Evolutionary conservation across 768 basidiomycete species (phyloP).

Genomic region (Kwoniella botswanensis): DNA sequence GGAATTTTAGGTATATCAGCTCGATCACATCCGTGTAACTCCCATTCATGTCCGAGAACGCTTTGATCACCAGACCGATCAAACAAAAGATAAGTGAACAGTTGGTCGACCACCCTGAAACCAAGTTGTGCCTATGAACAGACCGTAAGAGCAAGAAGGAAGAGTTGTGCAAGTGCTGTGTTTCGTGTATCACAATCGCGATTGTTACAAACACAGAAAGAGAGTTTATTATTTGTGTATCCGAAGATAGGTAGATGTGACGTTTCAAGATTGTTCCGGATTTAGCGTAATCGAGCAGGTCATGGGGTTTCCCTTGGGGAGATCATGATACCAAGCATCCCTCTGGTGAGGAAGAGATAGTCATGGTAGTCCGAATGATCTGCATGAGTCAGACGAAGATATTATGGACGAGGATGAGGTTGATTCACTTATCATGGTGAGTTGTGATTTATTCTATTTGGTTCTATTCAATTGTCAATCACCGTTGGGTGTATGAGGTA

Average conservation of each 20-base stretch:
- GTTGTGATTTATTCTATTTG: too few relatives aligned
- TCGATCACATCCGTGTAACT: not conserved
- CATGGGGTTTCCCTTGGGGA: not conserved
- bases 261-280: slow-evolving; percentile 13
- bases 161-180: not conserved
- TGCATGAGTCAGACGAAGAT: slow-evolving; percentile 3
- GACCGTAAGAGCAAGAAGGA: not conserved
- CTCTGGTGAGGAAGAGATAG: not conserved
- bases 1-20: not conserved
- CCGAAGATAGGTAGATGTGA: not conserved
- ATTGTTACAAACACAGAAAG: not conserved
- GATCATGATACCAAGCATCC: not conserved
- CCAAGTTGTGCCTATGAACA: not conserved
- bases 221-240: not conserved
- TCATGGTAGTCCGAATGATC: not conserved
- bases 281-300: not conserved
- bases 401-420: not conserved
- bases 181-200: not conserved
- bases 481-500: not conserved
- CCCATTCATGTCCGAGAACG: not conserved
- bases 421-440: too few relatives aligned
- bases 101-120: not conserved
- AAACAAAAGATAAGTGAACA: not conserved
- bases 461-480: too few relatives aligned
- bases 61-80: not conserved